phyloP scores from a whole-genome alignment of 1,284 basidiomycete genomes.

The Leccinum solheimii region DNA sequence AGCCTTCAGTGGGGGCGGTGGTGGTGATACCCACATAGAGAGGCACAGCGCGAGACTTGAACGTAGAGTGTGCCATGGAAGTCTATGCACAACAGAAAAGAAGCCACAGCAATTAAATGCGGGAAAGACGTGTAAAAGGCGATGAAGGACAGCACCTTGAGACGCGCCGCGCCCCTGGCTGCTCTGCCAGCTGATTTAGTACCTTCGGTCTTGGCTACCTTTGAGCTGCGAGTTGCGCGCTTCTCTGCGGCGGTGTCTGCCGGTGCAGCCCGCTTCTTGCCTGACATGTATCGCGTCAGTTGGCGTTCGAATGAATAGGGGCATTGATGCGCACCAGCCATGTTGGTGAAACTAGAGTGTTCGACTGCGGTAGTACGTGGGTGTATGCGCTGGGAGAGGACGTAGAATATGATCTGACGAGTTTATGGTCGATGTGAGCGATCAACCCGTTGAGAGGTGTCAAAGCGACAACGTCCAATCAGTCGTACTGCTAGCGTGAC shows the following conservation, averaged over 20 bases:
- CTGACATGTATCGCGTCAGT: slow-evolving; percentile 24
- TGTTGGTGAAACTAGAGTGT: slow-evolving; percentile 11
- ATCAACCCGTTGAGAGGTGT: slow-evolving; percentile 6
- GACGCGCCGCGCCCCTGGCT: slow-evolving; percentile 43
- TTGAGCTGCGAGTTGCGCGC: slow-evolving; percentile 46
- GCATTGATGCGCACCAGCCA: slow-evolving; percentile 34
- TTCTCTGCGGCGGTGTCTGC: slow-evolving; percentile 39
- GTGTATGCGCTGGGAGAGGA: background rate
- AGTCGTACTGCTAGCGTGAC: slow-evolving; percentile 27
- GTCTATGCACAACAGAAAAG: slow-evolving; percentile 33
- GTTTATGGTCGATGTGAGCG: slow-evolving; percentile 14
- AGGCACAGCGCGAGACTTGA: slow-evolving; percentile 65
- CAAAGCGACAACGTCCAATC: slow-evolving; percentile 29
- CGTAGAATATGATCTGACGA: background rate
- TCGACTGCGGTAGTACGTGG: background rate
- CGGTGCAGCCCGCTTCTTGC: slow-evolving; percentile 49
- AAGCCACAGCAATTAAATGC: background rate
- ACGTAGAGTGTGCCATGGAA: slow-evolving; percentile 49
- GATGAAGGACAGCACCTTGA: slow-evolving; percentile 25
- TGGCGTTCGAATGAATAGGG: slow-evolving; percentile 15
- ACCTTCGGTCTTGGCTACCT: slow-evolving; percentile 48
- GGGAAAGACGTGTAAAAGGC: background rate
- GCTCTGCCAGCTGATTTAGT: slow-evolving; percentile 28
- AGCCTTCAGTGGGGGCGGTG: slow-evolving; percentile 55
- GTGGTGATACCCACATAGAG: slow-evolving; percentile 69